A percentile compares a stretch with the other conserved stretches of the same genome.
Conservation (phyloP, 2,329 filamentous ascomycete species). For the Pyricularia sp. region DNA sequence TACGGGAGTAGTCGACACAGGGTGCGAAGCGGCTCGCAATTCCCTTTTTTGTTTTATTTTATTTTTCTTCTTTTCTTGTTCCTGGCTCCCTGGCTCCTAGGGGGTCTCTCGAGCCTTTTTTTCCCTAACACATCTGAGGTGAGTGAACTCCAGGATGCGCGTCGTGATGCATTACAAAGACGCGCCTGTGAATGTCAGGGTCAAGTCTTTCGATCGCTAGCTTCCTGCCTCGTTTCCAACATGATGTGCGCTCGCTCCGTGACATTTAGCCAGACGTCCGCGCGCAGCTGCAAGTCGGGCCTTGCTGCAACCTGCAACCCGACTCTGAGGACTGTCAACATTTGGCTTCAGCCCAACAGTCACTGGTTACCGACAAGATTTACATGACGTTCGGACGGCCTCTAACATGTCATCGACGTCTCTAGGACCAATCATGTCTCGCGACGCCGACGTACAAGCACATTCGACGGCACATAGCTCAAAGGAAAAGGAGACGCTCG, state of each 20-base stretch:
- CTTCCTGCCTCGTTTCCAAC: neutral
- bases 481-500: conserved; percentile 31
- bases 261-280: neutral
- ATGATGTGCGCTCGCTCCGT: neutral
- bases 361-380: neutral
- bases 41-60: neutral
- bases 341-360: neutral
- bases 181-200: neutral
- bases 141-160: neutral
- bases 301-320: neutral
- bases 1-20: neutral
- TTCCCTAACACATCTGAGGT: neutral
- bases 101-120: neutral
- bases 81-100: neutral
- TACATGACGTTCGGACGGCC: neutral
- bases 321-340: neutral
- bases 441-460: conserved; percentile 23
- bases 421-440: conserved; percentile 16
- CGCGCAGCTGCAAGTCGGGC: neutral
- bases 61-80: neutral
- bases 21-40: neutral
- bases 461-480: conserved; percentile 26
- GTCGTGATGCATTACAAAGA: neutral
- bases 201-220: neutral
- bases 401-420: neutral